Percentiles rank a stretch among this genome's conserved stretches.
These are phyloP conservation scores for Phytophthora aleatoria DNA, from an alignment of 352 stramenopile genomes.

Conservation along the genomic window DNA sequence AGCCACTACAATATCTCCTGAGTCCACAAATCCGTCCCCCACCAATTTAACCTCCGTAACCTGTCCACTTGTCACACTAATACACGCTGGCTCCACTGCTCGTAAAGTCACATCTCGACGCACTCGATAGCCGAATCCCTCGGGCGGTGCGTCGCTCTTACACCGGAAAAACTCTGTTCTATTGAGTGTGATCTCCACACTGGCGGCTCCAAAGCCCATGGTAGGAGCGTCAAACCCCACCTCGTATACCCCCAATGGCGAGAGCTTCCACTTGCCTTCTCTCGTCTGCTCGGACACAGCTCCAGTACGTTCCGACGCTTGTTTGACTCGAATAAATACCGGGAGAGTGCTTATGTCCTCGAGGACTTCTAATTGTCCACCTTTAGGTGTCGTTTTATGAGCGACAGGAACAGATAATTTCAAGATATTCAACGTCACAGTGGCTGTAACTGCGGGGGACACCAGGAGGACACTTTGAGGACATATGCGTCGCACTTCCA, in stretches of 20 bases:
- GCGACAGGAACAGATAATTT: conserved; percentile 39
- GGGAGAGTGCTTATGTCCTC: conserved; percentile 52
- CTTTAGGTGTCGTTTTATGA: conserved; percentile 9
- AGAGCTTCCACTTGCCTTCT: conserved; percentile 59
- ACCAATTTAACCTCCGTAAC: conserved; percentile 58
- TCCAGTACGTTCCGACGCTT: conserved; percentile 56
- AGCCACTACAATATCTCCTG: conserved; percentile 61
- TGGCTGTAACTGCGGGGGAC: conserved; percentile 43
- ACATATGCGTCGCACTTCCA: conserved; percentile 52
- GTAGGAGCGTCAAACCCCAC: conserved; percentile 63
- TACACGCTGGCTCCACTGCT: conserved; percentile 54
- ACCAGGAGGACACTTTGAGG: conserved; percentile 67
- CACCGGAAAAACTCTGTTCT: conserved; percentile 51
- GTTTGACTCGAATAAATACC: conserved; percentile 60
- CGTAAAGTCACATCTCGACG: conserved; percentile 50
- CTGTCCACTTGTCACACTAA: conserved; percentile 63
- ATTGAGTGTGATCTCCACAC: conserved; percentile 66
- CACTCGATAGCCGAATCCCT: conserved; percentile 55
- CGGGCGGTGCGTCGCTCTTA: conserved; percentile 38
- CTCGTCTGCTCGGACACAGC: conserved; percentile 55
- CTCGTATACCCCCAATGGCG: conserved; percentile 57
- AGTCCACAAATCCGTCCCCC: conserved; percentile 66
- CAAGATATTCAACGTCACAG: conserved; percentile 59
- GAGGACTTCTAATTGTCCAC: conserved; percentile 21
- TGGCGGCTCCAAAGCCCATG: conserved; percentile 54